phyloP scores from a whole-genome alignment of 2,329 filamentous ascomycete genomes.

The Epichloe gansuensis region DNA sequence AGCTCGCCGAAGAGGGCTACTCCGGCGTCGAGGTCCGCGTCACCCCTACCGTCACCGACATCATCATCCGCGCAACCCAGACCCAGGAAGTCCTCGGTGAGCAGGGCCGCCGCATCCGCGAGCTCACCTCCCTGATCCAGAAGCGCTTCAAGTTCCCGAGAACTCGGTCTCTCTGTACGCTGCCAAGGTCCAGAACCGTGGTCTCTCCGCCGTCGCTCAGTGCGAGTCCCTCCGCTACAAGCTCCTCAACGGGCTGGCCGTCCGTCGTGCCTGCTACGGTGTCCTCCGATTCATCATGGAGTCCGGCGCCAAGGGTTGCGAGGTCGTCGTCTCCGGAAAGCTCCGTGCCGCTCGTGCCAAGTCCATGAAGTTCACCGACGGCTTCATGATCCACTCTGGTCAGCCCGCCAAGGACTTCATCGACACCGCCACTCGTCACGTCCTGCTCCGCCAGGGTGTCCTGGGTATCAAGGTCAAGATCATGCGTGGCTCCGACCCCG shows the following conservation, averaged over 20 bases:
- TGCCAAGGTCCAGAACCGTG: constrained; percentile 99
- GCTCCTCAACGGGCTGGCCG: constrained; percentile 98
- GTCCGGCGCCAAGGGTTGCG: constrained; percentile 98
- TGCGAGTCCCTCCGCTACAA: constrained; percentile 99
- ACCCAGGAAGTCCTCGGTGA: constrained; percentile 99
- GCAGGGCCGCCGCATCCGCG: constrained; percentile 98
- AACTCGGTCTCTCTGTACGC: constrained; percentile 99
- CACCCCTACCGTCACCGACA: constrained; percentile 98
- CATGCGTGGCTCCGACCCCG: constrained; percentile 98
- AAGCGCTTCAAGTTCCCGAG: constrained; percentile 99
- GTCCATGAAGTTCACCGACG: constrained; percentile 99
- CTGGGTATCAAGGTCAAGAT: constrained; percentile 99
- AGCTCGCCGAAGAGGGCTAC: constrained; percentile 99
- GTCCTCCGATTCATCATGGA: constrained; percentile 99
- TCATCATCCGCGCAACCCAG: constrained; percentile 99
- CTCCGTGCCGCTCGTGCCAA: constrained; percentile 97
- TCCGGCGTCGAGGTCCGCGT: constrained; percentile 99
- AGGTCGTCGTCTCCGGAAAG: constrained; percentile 99
- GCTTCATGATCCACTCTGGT: constrained; percentile 99
- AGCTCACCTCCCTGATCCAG: constrained; percentile 99
- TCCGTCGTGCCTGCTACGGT: constrained; percentile 98
- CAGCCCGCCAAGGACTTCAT: constrained; percentile 99
- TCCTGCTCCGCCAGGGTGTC: constrained; percentile 98
- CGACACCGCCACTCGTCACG: constrained; percentile 95
- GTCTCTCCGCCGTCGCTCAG: constrained; percentile 98